Percentiles rank a stretch among this genome's conserved stretches.
These are phyloP conservation scores for Aureobasidium melanogenum DNA, from an alignment of 2,329 filamentous ascomycete species.

Conservation along the genomic window DNA sequence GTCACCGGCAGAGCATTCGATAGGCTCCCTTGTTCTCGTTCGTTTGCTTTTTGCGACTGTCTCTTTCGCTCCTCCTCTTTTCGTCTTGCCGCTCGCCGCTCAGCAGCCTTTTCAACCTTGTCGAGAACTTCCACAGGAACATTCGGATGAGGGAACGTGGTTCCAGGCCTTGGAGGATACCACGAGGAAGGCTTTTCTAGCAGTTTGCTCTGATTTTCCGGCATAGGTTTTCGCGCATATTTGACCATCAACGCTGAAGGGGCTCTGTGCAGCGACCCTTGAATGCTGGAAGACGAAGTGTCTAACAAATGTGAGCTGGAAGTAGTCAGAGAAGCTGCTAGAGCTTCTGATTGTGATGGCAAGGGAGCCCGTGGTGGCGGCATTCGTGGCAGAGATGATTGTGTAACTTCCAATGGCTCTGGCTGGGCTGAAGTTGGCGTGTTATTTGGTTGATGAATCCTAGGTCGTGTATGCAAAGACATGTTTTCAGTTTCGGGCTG, in stretches of 20 bases:
- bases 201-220: conserved; percentile 41
- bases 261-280: not conserved
- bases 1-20: not conserved
- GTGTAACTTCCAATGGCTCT: not conserved
- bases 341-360: not conserved
- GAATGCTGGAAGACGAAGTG: not conserved
- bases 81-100: not conserved
- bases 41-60: not conserved
- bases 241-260: conserved; percentile 10
- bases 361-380: not conserved
- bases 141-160: conserved; percentile 28
- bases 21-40: not conserved
- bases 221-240: conserved; percentile 24
- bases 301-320: conserved; percentile 13
- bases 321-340: conserved; percentile 3
- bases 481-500: not conserved
- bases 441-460: not conserved
- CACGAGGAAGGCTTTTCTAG: conserved; percentile 37
- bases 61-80: not conserved
- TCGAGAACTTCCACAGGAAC: conserved; percentile 29
- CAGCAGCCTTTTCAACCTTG: conserved; percentile 12
- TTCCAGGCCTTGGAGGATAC: conserved; percentile 28
- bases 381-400: conserved; percentile 2
- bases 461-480: not conserved
- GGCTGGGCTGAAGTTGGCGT: not conserved